Evolutionary conservation across 495 filamentous ascomycete species (phyloP).

Genomic region (Penicillium ochrochloron): DNA sequence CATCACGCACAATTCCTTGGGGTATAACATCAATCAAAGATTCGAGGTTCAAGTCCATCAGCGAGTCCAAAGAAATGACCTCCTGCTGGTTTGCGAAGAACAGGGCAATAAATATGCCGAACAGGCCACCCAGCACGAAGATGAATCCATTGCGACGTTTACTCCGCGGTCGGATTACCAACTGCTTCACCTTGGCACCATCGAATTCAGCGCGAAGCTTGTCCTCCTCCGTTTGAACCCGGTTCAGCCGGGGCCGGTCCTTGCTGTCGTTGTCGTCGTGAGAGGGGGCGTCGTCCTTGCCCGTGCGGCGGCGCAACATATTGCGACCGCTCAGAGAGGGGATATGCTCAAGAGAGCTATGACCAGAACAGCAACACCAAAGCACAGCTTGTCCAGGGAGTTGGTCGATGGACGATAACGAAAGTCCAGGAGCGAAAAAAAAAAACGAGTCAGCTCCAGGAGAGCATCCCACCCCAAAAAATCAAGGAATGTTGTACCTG

Average conservation of each 20-base stretch:
- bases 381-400: background rate
- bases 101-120: conserved; percentile 78
- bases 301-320: conserved; percentile 48
- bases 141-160: conserved; percentile 79
- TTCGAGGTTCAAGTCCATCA: conserved; percentile 84
- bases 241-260: conserved; percentile 19
- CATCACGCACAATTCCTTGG: conserved; percentile 78
- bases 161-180: conserved; percentile 53
- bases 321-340: conserved; percentile 29
- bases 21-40: conserved; percentile 81
- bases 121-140: conserved; percentile 80
- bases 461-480: conserved; percentile 4
- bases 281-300: conserved; percentile 39
- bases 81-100: conserved; percentile 87
- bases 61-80: conserved; percentile 77
- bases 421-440: conserved; percentile 11
- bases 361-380: background rate
- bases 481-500: conserved; percentile 20
- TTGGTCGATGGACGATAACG: conserved; percentile 1
- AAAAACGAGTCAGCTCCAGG: background rate
- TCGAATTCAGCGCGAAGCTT: conserved; percentile 31
- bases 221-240: conserved; percentile 31
- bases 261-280: conserved; percentile 19
- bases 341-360: conserved; percentile 7
- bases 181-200: conserved; percentile 43